phyloP scores from a whole-genome alignment of 345 rosid genomes.

The Combretum micranthum region DNA sequence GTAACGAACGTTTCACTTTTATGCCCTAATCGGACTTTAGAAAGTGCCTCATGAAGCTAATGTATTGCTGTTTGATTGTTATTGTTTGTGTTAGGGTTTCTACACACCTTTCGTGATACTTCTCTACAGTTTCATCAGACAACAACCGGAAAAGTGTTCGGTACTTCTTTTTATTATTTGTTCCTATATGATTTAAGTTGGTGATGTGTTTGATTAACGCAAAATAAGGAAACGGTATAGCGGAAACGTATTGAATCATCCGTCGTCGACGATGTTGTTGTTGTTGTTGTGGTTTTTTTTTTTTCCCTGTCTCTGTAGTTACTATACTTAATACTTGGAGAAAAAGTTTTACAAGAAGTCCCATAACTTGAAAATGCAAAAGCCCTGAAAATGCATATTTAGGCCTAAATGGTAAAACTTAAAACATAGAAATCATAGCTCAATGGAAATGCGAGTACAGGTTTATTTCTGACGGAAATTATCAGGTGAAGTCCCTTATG shows the following conservation, averaged over 20 bases:
- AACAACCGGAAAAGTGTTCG: slow-evolving; percentile 48
- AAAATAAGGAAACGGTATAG: background rate
- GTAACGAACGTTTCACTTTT: background rate
- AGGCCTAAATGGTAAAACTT: too few species aligned
- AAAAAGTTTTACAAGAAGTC: too few species aligned
- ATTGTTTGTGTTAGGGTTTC: slow-evolving; percentile 26
- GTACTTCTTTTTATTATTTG: slow-evolving; percentile 21
- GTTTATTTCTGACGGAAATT: too few species aligned
- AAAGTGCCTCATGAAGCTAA: background rate
- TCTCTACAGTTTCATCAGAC: slow-evolving; percentile 47
- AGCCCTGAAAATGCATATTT: too few species aligned
- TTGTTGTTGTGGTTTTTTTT: too few species aligned
- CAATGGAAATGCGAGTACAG: too few species aligned
- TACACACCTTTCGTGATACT: slow-evolving; percentile 43
- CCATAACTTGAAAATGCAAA: too few species aligned
- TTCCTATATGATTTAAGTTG: background rate
- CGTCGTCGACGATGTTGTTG: too few species aligned
- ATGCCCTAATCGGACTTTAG: background rate
- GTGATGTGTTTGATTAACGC: background rate
- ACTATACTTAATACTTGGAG: too few species aligned
- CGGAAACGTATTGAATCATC: background rate
- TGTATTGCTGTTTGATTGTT: slow-evolving; percentile 2
- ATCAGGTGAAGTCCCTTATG: too few species aligned
- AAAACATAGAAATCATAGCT: too few species aligned
- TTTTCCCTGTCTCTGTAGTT: too few species aligned